Conservation (phyloP, 1,284 basidiomycete genomes). For the Cutaneotrichosporon sp. region DNA sequence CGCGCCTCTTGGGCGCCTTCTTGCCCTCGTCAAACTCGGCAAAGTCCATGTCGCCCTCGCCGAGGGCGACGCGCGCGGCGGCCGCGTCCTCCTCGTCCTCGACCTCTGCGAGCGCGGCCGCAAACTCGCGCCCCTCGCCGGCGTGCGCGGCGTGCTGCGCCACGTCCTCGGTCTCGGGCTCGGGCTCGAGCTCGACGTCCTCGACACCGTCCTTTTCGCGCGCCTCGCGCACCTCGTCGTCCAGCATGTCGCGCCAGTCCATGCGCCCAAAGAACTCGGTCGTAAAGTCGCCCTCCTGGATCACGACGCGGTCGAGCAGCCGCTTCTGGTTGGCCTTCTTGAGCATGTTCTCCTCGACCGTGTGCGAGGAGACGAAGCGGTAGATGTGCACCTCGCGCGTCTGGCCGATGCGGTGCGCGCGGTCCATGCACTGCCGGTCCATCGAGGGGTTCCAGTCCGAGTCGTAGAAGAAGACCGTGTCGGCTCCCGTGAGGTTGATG, state of each 20-base stretch:
- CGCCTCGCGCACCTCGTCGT: constrained; percentile 35
- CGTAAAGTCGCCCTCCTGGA: constrained; percentile 86
- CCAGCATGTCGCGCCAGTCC: constrained; percentile 87
- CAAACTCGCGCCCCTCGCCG: constrained; percentile 57
- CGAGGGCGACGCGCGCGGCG: constrained; percentile 75
- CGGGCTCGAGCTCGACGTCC: constrained; percentile 35
- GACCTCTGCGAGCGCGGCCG: constrained; percentile 73
- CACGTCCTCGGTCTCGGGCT: constrained; percentile 36
- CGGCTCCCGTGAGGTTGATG: constrained; percentile 95
- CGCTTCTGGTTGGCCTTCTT: constrained; percentile 96
- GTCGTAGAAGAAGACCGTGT: constrained; percentile 90
- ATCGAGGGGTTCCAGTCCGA: constrained; percentile 98
- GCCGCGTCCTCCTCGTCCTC: constrained; percentile 85
- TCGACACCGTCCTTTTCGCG: constrained; percentile 57
- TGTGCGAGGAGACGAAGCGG: constrained; percentile 78
- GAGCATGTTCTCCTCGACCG: constrained; percentile 95
- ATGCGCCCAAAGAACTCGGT: constrained; percentile 58
- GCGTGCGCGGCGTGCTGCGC: constrained; percentile 35
- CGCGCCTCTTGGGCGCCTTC: constrained; percentile 29
- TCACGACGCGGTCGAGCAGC: constrained; percentile 85
- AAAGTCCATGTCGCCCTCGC: constrained; percentile 78
- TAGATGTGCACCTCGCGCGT: constrained; percentile 97
- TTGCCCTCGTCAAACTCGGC: constrained; percentile 65
- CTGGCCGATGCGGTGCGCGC: constrained; percentile 77
- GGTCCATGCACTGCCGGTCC: constrained; percentile 95